phyloP scores from a whole-genome alignment of 257 asterid genomes.

The Jasminum sambac region DNA sequence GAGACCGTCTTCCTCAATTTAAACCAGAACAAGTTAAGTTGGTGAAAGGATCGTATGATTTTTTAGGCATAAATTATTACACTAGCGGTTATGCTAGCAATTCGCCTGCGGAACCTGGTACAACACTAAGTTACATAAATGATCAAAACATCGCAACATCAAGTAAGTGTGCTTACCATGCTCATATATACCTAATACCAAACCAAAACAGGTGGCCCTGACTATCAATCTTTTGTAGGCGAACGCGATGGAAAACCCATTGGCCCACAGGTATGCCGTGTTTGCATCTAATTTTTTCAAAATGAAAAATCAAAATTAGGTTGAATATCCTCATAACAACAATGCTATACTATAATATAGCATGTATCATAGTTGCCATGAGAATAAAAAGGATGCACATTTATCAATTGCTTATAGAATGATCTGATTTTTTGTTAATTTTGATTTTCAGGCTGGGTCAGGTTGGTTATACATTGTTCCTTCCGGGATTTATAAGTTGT shows the following conservation, averaged over 20 bases:
- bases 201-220: not conserved
- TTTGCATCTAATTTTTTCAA: too few relatives aligned
- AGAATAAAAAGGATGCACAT: not conserved
- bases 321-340: too few relatives aligned
- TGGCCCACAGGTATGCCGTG: slow-evolving; percentile 10
- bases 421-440: not conserved
- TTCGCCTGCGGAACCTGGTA: not conserved
- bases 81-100: not conserved
- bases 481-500: slow-evolving; percentile 10
- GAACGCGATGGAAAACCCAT: slow-evolving; percentile 2
- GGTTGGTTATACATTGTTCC: slow-evolving; percentile 28
- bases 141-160: not conserved
- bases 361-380: too few relatives aligned
- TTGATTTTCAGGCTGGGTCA: slow-evolving; percentile 13
- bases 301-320: too few relatives aligned
- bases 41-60: slow-evolving; percentile 15
- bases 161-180: not conserved
- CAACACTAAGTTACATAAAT: not conserved
- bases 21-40: not conserved
- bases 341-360: too few relatives aligned
- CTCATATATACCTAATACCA: too few relatives aligned
- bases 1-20: slow-evolving; percentile 16
- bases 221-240: not conserved
- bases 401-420: not conserved
- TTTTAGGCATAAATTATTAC: slow-evolving; percentile 15